Conservation (phyloP, 176 grass and related monocot species). For the Phoenix roebelenii region DNA sequence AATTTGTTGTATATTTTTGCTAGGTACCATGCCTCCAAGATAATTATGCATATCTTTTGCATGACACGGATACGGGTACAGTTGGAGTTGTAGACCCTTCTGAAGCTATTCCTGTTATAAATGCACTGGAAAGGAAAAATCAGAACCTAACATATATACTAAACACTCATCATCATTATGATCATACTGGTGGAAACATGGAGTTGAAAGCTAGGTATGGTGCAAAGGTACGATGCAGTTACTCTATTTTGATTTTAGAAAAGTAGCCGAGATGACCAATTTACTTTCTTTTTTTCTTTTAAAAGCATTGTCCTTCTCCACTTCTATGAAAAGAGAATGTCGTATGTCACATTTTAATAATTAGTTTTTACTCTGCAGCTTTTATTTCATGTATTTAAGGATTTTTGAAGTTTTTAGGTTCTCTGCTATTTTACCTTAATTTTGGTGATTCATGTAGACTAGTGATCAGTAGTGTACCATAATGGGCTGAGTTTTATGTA, state of each 20-base stretch:
- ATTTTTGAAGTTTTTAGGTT: too few species aligned
- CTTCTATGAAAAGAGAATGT: too few species aligned
- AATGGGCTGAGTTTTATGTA: too few species aligned
- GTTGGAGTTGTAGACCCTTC: conserved; percentile 97
- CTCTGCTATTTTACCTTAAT: too few species aligned
- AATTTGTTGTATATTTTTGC: conserved; percentile 11
- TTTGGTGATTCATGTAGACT: too few species aligned
- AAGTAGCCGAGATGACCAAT: too few species aligned
- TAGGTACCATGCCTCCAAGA: conserved; percentile 96
- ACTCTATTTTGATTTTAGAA: not conserved
- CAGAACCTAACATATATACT: conserved; percentile 99
- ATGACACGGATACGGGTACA: conserved; percentile 90
- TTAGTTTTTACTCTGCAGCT: not conserved
- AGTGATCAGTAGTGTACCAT: too few species aligned
- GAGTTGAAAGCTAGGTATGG: conserved; percentile 96
- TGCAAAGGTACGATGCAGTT: conserved; percentile 55
- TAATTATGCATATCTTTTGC: conserved; percentile 95
- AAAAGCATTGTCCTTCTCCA: too few species aligned
- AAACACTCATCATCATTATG: conserved; percentile 96
- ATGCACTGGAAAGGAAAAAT: conserved; percentile 73
- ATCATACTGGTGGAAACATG: conserved; percentile 97
- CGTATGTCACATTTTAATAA: not conserved
- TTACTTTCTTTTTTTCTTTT: too few species aligned
- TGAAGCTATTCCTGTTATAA: conserved; percentile 85
- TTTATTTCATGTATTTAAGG: too few species aligned